Evolutionary conservation across 108 stramenopile species (phyloP), one percentile per base, ranked within the genome.

Genomic region (Heterococcus sp.): DNA sequence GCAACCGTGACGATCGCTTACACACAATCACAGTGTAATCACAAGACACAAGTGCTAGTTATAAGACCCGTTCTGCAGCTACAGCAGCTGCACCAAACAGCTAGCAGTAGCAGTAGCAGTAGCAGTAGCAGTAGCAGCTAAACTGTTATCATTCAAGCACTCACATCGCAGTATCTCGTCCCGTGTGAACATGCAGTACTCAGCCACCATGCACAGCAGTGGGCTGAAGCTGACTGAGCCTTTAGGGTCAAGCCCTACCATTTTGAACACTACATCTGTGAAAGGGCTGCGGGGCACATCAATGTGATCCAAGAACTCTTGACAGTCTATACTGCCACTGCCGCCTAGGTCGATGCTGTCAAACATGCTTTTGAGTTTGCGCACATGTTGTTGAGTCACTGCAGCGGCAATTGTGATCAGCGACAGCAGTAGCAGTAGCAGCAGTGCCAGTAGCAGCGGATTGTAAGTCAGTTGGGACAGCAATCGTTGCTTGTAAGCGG

Each of bases 281-380:
- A 89, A 86, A 11, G 83, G 82, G 4, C 85, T 75, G 28, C 79
- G 69, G 3, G 66, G 28, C 37, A 88, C 85, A 33, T 83, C 85
- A 8, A 88, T 11, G 28, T 73, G 40, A 14, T 82, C 80, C 69
- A 89, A 78, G 39, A 89, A 83, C 78, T 89, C 88, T 2, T 82
- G 80, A 32, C 69, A 46, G 73, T 75, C 87, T 3, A 90, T 79
- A n/a, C 34, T 79, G 8, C 88, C 88, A 8, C 68, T 77, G 1
- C 71, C 76, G 46, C 76, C 88, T 0, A 77, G 28, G 67, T 89
- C 88, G 0, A 89, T 65, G 21, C 65, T 65, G 74, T 85, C 86
- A 58, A 89, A 87, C 32, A 76, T 68, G 1, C 28, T 33, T 11
- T 46, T 64, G 3, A 89, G 82, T 74, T 76, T 71, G n/a, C 64